Evolutionary conservation across 257 asterid genomes (phyloP).

Genomic region (Solanum bulbocastanum): DNA sequence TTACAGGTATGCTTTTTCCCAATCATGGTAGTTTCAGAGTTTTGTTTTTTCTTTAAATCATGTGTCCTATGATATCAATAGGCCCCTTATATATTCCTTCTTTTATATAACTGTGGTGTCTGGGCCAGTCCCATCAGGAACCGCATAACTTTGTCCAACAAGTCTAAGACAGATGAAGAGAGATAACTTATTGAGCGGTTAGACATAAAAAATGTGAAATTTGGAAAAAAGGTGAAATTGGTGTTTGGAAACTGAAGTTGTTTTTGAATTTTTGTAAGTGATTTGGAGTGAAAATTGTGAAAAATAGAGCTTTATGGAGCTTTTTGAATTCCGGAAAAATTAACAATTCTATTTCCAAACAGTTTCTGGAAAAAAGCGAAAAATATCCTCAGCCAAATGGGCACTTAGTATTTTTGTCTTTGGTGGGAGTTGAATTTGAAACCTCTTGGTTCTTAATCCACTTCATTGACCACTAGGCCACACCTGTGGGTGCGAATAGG

Average conservation of each 20-base stretch:
- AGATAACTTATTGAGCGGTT: neutral
- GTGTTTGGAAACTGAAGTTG: neutral
- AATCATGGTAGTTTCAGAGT: neutral
- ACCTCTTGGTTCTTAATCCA: neutral
- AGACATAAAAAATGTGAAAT: neutral
- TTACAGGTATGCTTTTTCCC: slow-evolving; percentile 44
- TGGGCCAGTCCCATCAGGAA: neutral
- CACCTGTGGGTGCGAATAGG: neutral
- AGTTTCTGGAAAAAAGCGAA: neutral
- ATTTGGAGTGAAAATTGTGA: neutral
- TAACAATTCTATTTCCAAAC: neutral
- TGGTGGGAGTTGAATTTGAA: neutral
- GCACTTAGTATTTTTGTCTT: neutral
- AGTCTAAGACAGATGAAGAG: neutral
- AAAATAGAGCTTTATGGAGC: neutral
- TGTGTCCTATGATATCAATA: neutral
- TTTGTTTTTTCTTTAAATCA: neutral
- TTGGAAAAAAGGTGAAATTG: neutral
- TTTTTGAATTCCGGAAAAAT: neutral
- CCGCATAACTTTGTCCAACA: neutral
- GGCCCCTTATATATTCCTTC: neutral
- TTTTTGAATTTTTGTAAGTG: neutral
- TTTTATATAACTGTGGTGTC: neutral
- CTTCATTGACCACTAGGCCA: neutral
- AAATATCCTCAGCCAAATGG: neutral